Percentiles rank a stretch among this genome's conserved stretches.
Evolutionary conservation across 345 rosid species (phyloP).

Genomic region (Brassica incana): DNA sequence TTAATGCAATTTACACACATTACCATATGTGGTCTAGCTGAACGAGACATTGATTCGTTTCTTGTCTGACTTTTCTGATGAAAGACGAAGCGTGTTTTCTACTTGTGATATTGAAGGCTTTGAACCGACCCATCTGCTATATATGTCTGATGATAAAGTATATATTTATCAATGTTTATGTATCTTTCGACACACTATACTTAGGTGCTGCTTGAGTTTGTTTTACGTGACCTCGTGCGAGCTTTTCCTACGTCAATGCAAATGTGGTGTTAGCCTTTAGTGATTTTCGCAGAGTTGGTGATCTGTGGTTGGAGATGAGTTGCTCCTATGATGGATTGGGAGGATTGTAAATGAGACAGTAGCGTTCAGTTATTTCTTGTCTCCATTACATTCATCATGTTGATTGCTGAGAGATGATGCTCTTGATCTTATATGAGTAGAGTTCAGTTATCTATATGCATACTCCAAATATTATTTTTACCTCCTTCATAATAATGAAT

Average conservation of each 20-base stretch:
- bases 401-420: neutral
- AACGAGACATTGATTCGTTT: neutral
- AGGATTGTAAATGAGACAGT: too few species aligned
- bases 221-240: neutral
- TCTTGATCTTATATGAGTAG: too few species aligned
- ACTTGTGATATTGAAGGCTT: neutral
- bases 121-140: neutral
- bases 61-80: neutral
- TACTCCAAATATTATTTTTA: neutral
- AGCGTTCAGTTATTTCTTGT: neutral
- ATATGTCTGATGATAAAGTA: neutral
- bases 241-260: neutral
- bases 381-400: neutral
- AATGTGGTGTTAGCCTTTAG: neutral
- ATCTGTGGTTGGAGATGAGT: too few species aligned
- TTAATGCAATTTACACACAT: neutral
- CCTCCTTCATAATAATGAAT: too few species aligned
- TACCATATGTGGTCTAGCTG: neutral
- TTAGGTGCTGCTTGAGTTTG: neutral
- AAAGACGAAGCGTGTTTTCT: neutral
- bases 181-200: neutral
- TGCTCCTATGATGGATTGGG: too few species aligned
- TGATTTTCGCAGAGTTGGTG: neutral
- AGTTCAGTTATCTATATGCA: neutral
- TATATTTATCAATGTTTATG: neutral